Percentiles rank a stretch among this genome's conserved stretches.
Evolutionary conservation across 202 grass and related monocot species (phyloP).

Genomic region (Carex arenaria): DNA sequence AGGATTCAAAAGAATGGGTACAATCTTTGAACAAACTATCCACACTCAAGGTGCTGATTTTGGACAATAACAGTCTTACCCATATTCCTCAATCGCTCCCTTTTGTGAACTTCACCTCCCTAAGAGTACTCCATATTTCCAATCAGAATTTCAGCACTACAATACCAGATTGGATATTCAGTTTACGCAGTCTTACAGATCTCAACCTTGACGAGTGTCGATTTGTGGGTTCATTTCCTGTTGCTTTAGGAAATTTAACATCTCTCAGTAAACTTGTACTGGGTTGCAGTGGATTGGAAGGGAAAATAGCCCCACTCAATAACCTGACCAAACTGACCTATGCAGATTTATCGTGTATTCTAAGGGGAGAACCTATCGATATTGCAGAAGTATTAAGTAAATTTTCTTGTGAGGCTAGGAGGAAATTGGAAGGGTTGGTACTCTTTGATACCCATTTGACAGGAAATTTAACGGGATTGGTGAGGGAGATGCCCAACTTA

Average conservation of each 20-base stretch:
- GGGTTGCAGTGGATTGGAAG: background rate
- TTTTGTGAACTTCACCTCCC: constrained; percentile 32
- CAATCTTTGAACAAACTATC: constrained; percentile 22
- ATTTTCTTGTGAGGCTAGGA: background rate
- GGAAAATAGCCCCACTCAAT: background rate
- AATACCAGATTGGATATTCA: background rate
- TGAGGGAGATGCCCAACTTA: background rate
- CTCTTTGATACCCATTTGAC: background rate
- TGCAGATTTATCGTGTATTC: background rate
- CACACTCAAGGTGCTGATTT: background rate
- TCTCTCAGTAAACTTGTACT: background rate
- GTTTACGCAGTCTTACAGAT: background rate
- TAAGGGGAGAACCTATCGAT: background rate
- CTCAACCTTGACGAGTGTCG: background rate
- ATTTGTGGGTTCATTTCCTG: background rate
- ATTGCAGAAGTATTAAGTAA: background rate
- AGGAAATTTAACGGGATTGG: constrained; percentile 3
- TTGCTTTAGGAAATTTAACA: background rate
- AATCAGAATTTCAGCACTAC: background rate
- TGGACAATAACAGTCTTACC: background rate
- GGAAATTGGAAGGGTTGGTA: background rate
- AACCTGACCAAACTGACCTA: constrained; percentile 1
- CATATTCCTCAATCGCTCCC: background rate
- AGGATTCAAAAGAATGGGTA: constrained; percentile 12
- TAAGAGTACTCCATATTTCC: constrained; percentile 1